Conservation (phyloP, 441 rosid genomes). For the Populus hybrid region DNA sequence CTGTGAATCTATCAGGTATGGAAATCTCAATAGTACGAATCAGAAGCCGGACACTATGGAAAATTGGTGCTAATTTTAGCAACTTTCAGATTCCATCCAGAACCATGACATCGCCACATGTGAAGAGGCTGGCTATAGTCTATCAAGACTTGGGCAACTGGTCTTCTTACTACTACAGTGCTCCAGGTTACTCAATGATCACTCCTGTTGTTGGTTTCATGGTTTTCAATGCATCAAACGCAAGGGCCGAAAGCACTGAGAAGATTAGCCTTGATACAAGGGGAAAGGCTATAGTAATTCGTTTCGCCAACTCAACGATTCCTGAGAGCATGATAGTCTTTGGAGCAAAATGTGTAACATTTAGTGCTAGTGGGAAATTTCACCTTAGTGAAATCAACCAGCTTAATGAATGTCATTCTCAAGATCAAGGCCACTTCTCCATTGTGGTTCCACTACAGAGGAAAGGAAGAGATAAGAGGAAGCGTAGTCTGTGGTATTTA, state of each 20-base stretch:
- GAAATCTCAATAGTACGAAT: slow-evolving; percentile 61
- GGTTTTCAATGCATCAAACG: slow-evolving; percentile 61
- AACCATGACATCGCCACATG: slow-evolving; percentile 66
- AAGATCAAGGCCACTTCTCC: slow-evolving; percentile 61
- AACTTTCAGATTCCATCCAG: slow-evolving; percentile 55
- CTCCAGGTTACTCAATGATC: slow-evolving; percentile 55
- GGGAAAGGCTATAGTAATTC: slow-evolving; percentile 40
- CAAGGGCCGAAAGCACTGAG: slow-evolving; percentile 24
- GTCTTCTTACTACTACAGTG: slow-evolving; percentile 53
- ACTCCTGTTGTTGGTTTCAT: slow-evolving; percentile 61
- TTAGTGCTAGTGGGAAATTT: slow-evolving; percentile 33
- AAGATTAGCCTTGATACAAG: slow-evolving; percentile 40
- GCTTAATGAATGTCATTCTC: slow-evolving; percentile 43
- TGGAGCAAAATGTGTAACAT: slow-evolving; percentile 48
- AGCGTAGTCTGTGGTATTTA: slow-evolving; percentile 31
- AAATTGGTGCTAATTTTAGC: slow-evolving; percentile 60
- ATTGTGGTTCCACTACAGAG: slow-evolving; percentile 45
- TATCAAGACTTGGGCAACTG: slow-evolving; percentile 73
- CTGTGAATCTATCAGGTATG: slow-evolving; percentile 62
- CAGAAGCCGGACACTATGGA: slow-evolving; percentile 70
- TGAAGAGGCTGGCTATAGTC: slow-evolving; percentile 68
- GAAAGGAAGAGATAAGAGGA: neutral
- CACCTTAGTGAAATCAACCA: slow-evolving; percentile 36
- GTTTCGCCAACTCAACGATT: slow-evolving; percentile 26
- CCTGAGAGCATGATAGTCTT: slow-evolving; percentile 29